phyloP scores from a whole-genome alignment of 2,329 filamentous ascomycete genomes.

The Dactylellina sp. region DNA sequence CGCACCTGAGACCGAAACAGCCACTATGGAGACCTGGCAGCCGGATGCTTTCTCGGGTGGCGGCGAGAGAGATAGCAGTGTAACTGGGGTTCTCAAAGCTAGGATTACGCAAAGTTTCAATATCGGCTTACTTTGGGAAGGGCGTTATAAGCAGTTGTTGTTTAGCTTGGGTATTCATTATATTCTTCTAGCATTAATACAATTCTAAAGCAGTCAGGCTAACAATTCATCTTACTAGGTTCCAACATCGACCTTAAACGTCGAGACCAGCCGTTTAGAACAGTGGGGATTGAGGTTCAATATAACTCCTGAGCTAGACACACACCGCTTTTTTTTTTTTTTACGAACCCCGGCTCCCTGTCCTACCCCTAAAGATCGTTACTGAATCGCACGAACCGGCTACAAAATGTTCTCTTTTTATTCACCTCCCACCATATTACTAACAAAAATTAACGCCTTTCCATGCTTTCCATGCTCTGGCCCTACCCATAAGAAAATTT shows the following conservation, averaged over 20 bases:
- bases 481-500: slow-evolving; percentile 39
- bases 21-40: slow-evolving; percentile 20
- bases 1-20: slow-evolving; percentile 27
- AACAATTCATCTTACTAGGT: slow-evolving; percentile 66
- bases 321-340: neutral
- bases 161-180: slow-evolving; percentile 73
- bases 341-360: slow-evolving; percentile 1
- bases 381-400: slow-evolving; percentile 15
- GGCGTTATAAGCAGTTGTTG: slow-evolving; percentile 87
- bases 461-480: slow-evolving; percentile 56
- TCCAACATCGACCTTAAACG: slow-evolving; percentile 83
- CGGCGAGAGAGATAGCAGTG: slow-evolving; percentile 65
- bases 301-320: slow-evolving; percentile 75
- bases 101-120: slow-evolving; percentile 88
- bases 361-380: slow-evolving; percentile 21
- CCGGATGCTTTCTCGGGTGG: slow-evolving; percentile 37
- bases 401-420: slow-evolving; percentile 26
- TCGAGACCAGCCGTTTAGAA: slow-evolving; percentile 80
- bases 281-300: slow-evolving; percentile 81
- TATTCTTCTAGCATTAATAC: neutral
- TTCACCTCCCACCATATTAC: slow-evolving; percentile 8
- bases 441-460: slow-evolving; percentile 48
- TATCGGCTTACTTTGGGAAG: slow-evolving; percentile 91
- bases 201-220: slow-evolving; percentile 4
- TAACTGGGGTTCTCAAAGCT: slow-evolving; percentile 88